Base-by-base conservation (phyloP, 495 filamentous ascomycete genomes). In the Sabuloglossum arenarium region DNA sequence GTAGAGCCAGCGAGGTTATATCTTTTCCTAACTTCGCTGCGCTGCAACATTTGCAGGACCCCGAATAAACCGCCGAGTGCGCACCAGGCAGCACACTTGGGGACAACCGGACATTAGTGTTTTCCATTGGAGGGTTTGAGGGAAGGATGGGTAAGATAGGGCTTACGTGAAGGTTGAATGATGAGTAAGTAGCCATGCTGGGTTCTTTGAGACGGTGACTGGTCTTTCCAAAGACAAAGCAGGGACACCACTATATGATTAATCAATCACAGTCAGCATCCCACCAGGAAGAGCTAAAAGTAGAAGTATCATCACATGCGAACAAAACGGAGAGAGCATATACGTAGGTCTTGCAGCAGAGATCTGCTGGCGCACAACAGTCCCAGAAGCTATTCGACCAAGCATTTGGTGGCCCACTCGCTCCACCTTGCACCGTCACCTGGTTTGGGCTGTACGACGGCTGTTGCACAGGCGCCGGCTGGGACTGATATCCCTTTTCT, bases 1-100 rank as follows among this genome's bases (percentile, higher is more conserved):
- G 64, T 68, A 53, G 70, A 71, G 30, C 78, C 78, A n/a, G 74
- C 61, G 65, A 82, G 74, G 56, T 68, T 61, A 65, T 75, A 77
- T 24, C 65, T 67, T 23, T 73, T 60, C 12, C 79, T 74, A 54
- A 79, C 68, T 51, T 76, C 70, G 39, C 63, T 61, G 37, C 78
- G 77, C 62, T 79, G 75, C 58, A 78, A 61, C 66, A 75, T 73
- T n/a, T 69, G 63, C 10, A 66, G 61, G 46, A 74, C 61, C 67
- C 70, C 73, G 43, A 62, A 55, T 32, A 70, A 51, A 27, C 65
- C 69, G 54, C 63, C 24, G 28, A 47, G 31, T 6, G 21, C 31
- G 34, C 42, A 56, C 34, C 42, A 56, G 42, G n/a, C 42, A 14
- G 23, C 25, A 32, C 54, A 56, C 54, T 56, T 32, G 21, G 23